Conservation (phyloP, 2,329 filamentous ascomycete species). For the Pseudogymnoascus sp. region DNA sequence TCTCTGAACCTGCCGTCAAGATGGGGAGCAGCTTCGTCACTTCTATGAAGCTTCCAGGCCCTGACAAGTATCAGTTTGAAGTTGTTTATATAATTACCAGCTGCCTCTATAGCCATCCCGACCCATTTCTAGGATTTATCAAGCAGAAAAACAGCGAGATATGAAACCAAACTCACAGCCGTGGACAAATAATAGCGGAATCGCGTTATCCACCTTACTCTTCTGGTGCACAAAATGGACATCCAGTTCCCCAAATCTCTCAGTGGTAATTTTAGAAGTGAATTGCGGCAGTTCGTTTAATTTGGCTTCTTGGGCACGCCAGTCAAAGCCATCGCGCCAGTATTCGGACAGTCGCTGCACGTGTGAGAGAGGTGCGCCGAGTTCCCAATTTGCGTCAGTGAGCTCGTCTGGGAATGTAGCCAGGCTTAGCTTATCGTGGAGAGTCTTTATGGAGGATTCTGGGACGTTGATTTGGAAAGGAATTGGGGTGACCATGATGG, state of each 20-base stretch:
- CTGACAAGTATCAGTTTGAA: slow-evolving; percentile 14
- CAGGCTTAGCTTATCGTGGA: slow-evolving; percentile 11
- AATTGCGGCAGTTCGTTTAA: slow-evolving; percentile 25
- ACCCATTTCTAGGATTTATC: neutral
- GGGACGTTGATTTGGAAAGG: slow-evolving; percentile 12
- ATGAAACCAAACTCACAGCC: slow-evolving; percentile 37
- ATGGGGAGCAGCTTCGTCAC: slow-evolving; percentile 50
- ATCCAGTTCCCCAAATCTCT: slow-evolving; percentile 45
- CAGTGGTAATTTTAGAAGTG: slow-evolving; percentile 37
- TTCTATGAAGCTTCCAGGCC: slow-evolving; percentile 60
- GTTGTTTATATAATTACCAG: neutral
- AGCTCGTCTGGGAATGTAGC: slow-evolving; percentile 15
- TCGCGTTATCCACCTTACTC: slow-evolving; percentile 41
- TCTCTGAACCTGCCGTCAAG: slow-evolving; percentile 24
- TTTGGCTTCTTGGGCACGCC: slow-evolving; percentile 19
- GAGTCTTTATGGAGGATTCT: slow-evolving; percentile 8
- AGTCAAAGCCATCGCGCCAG: slow-evolving; percentile 22
- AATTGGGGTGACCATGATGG: neutral
- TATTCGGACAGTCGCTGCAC: slow-evolving; percentile 15
- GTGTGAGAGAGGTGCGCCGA: slow-evolving; percentile 13
- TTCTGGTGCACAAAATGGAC: slow-evolving; percentile 56
- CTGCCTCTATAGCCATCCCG: neutral
- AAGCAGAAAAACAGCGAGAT: neutral
- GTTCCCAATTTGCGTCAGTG: slow-evolving; percentile 13
- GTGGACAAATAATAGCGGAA: slow-evolving; percentile 57